Base-by-base conservation (phyloP, 352 stramenopile species). In the Phytophthora boehmeriae region DNA sequence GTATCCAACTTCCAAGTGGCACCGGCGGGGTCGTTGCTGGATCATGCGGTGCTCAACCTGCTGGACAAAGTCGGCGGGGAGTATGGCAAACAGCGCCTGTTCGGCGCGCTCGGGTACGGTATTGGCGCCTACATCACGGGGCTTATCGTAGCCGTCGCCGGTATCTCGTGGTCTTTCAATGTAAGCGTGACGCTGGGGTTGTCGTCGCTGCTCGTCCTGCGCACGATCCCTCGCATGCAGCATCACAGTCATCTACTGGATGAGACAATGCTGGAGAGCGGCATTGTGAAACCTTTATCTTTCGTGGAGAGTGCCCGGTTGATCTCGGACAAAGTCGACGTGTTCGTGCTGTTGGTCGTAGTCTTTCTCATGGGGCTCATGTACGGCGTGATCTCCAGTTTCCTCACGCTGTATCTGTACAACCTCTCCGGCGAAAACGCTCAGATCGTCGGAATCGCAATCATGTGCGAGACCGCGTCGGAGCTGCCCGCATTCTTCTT, bases 401-500 rank as follows among this genome's bases (percentile, higher is more conserved):
- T 91, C 61, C 78, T 95, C 47, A 89, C 80, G 25, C 66, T 95
- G 36, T 88, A 95, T 47, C 63, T 95, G 20, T 93, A 90, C 73
- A 92, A 93, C 50, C 64, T 95, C 14, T 91, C 80, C 53, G 75
- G 71, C 32, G 47, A 77, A 25, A 88, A 90, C 44, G 71, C 83
- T 32, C 68, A 88, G 58, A 91, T 95, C 57, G 87, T 95, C 32
- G 83, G 86, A n/a, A 70, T 91, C 8, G 83, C 80, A 13, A 92
- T 92, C 52, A 73, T 88, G 75, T 90, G 83, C 54, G 82, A 95
- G 70, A 95, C 86, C 4, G 63, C 77, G 9, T 93, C 83, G 11
- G 86, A 95, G 67, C 63, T 95, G 5, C 86, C 86, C 11, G 86
- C 83, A 1, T 95, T 95, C 60, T 95, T 92, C 68, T 92, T 78